Evolutionary conservation across 805 yeast species (phyloP).

Genomic region (Monosporozyma unispora): DNA sequence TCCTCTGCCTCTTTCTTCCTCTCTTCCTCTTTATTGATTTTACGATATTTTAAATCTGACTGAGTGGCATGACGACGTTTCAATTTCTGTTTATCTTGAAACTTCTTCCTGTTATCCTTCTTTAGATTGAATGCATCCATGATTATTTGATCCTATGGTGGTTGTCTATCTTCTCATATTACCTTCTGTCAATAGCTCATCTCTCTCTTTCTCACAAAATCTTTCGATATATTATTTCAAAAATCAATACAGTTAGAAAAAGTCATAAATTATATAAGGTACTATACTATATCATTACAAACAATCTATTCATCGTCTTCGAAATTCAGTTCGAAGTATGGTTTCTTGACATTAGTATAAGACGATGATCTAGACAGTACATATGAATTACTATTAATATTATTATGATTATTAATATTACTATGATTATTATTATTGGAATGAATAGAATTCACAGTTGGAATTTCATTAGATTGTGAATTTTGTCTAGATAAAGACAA

Average conservation of each 20-base stretch:
- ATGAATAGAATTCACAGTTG: background rate
- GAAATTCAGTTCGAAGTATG: conserved; percentile 5
- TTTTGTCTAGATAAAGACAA: conserved; percentile 11
- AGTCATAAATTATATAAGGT: too few relatives aligned
- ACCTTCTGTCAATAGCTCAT: background rate
- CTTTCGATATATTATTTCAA: background rate
- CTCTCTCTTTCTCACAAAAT: background rate
- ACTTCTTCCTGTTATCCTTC: conserved; percentile 35
- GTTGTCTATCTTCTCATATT: background rate
- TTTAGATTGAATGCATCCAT: conserved; percentile 27
- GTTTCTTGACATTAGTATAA: conserved; percentile 1
- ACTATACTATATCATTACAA: too few relatives aligned
- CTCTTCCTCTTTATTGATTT: conserved; percentile 14
- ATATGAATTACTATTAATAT: background rate
- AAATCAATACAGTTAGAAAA: too few relatives aligned
- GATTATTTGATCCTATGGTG: conserved; percentile 8
- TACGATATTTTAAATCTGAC: conserved; percentile 30
- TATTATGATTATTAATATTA: background rate
- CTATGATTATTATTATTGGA: background rate
- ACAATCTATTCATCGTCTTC: conserved; percentile 1
- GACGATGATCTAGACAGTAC: background rate
- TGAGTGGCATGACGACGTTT: conserved; percentile 33
- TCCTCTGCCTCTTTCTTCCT: conserved; percentile 8
- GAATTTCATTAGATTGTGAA: background rate
- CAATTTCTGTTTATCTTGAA: conserved; percentile 33